These are phyloP conservation scores for Aspergillus quadricinctus DNA, from an alignment of 2,329 filamentous ascomycete species.

Conservation along the genomic window DNA sequence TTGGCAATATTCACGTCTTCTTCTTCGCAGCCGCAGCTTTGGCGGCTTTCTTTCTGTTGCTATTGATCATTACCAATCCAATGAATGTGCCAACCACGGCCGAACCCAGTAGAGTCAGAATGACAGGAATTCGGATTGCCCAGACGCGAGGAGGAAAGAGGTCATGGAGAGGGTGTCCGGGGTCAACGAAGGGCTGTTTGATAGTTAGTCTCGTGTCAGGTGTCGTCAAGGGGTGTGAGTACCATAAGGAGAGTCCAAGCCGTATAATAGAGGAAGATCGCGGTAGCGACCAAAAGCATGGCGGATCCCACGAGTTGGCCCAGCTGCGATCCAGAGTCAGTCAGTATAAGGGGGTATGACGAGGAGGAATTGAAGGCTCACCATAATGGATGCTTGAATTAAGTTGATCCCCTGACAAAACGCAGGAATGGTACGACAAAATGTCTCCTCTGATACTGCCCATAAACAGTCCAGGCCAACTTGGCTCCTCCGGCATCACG, in stretches of 20 bases:
- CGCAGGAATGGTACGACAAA: neutral
- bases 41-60: slow-evolving; percentile 94
- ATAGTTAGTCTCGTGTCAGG: neutral
- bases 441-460: slow-evolving; percentile 1
- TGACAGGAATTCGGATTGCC: slow-evolving; percentile 97
- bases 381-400: neutral
- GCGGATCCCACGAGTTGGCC: slow-evolving; percentile 77
- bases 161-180: slow-evolving; percentile 85
- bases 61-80: slow-evolving; percentile 96
- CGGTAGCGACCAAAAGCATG: slow-evolving; percentile 70
- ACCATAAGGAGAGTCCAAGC: slow-evolving; percentile 98
- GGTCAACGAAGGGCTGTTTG: slow-evolving; percentile 87
- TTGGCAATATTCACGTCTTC: slow-evolving; percentile 61
- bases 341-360: neutral
- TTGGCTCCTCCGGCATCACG: slow-evolving; percentile 17
- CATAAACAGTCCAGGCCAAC: slow-evolving; percentile 9
- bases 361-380: neutral
- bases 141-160: slow-evolving; percentile 96
- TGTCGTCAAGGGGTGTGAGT: slow-evolving; percentile 21
- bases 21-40: slow-evolving; percentile 79
- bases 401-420: neutral
- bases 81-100: slow-evolving; percentile 96
- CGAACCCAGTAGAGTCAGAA: slow-evolving; percentile 84
- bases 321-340: slow-evolving; percentile 57
- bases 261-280: slow-evolving; percentile 86